Evolutionary conservation across 495 filamentous ascomycete genomes (phyloP).

Genomic region (Glutinoglossum americanum): DNA sequence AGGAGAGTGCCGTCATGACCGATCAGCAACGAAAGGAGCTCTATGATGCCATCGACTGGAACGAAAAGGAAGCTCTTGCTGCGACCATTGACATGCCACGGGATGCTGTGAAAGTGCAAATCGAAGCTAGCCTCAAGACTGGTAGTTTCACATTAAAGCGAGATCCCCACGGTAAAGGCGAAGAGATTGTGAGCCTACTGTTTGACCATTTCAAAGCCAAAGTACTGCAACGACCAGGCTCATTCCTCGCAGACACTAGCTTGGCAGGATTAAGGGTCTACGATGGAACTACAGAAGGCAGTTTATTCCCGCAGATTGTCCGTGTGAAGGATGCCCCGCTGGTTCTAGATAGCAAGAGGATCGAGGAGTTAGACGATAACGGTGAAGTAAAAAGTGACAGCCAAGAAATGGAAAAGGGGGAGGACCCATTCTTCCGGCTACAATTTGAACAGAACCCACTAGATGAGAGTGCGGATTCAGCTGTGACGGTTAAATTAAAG

Average conservation of each 20-base stretch:
- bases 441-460: constrained; percentile 88
- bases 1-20: constrained; percentile 52
- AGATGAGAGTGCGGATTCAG: constrained; percentile 75
- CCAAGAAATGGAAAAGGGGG: constrained; percentile 22
- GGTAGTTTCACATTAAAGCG: constrained; percentile 86
- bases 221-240: constrained; percentile 70
- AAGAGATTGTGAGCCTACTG: constrained; percentile 68
- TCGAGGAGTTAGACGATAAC: constrained; percentile 39
- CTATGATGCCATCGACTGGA: constrained; percentile 93
- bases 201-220: constrained; percentile 88
- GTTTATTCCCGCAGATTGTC: constrained; percentile 80
- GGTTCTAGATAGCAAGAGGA: constrained; percentile 23
- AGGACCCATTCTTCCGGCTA: constrained; percentile 73
- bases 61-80: constrained; percentile 77
- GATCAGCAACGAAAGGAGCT: constrained; percentile 92
- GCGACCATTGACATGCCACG: constrained; percentile 74
- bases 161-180: constrained; percentile 56
- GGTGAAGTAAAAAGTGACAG: constrained; percentile 18
- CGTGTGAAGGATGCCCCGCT: constrained; percentile 70
- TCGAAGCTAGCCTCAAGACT: constrained; percentile 72
- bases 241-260: constrained; percentile 66
- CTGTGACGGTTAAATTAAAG: constrained; percentile 75
- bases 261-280: constrained; percentile 86
- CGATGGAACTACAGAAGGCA: constrained; percentile 81
- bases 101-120: constrained; percentile 77